These are phyloP conservation scores for Stachybotrys chartarum DNA, from an alignment of 2,329 filamentous ascomycete species.

Conservation along the genomic window DNA sequence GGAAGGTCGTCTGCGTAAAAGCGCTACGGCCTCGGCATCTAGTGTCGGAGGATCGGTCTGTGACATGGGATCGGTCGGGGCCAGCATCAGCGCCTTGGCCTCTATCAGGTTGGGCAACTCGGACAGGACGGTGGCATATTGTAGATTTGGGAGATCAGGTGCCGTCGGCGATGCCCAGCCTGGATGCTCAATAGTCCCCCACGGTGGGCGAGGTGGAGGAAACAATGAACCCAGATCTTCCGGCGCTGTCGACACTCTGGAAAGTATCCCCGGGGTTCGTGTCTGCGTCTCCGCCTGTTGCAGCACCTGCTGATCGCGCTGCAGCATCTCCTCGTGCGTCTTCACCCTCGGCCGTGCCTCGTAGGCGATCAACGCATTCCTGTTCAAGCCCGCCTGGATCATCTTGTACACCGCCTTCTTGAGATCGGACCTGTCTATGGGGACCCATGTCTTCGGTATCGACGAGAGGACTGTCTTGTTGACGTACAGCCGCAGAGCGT, in stretches of 20 bases:
- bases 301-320: constrained; percentile 6
- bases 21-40: constrained; percentile 59
- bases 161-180: constrained; percentile 83
- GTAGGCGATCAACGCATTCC: constrained; percentile 76
- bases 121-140: constrained; percentile 72
- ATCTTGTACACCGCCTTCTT: constrained; percentile 66
- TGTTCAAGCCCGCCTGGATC: constrained; percentile 63
- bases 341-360: constrained; percentile 36
- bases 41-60: constrained; percentile 36
- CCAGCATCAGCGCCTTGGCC: constrained; percentile 83
- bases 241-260: constrained; percentile 28
- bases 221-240: constrained; percentile 39
- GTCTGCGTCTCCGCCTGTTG: constrained; percentile 9
- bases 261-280: constrained; percentile 8
- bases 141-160: constrained; percentile 68
- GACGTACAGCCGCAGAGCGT: constrained; percentile 77
- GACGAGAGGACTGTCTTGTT: constrained; percentile 70
- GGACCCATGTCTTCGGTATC: constrained; percentile 83
- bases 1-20: constrained; percentile 62
- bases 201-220: constrained; percentile 46
- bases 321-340: constrained; percentile 6
- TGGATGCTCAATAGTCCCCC: constrained; percentile 78
- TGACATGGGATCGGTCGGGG: constrained; percentile 46
- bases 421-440: constrained; percentile 79
- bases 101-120: constrained; percentile 89